These are phyloP conservation scores for Pseudonectria foliicola DNA, from an alignment of 2,329 filamentous ascomycete species.

Conservation along the genomic window DNA sequence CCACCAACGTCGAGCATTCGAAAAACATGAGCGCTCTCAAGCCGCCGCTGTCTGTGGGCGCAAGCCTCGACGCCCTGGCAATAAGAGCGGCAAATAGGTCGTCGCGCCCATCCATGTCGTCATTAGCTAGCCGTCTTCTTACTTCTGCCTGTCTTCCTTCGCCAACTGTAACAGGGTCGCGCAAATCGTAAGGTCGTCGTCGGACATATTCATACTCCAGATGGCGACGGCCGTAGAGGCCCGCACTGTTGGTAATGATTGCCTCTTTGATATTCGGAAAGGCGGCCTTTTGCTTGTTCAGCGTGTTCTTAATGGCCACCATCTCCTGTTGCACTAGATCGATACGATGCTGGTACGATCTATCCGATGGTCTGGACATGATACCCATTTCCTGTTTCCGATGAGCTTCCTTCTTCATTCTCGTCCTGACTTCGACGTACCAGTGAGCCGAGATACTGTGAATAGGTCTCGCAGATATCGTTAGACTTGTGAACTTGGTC, in stretches of 20 bases:
- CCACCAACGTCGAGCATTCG: conserved; percentile 32
- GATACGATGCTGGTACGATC: conserved; percentile 34
- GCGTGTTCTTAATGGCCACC: conserved; percentile 28
- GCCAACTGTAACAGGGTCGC: too few relatives aligned
- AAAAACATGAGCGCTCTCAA: conserved; percentile 31
- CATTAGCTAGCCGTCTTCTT: conserved; percentile 5
- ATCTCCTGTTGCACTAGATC: conserved; percentile 36
- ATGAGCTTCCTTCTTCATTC: conserved; percentile 8
- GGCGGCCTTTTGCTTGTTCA: conserved; percentile 26
- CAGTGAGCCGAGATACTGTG: conserved; percentile 33
- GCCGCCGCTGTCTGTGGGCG: conserved; percentile 30
- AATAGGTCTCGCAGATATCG: conserved; percentile 36
- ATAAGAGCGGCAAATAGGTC: conserved; percentile 20
- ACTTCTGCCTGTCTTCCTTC: too few relatives aligned
- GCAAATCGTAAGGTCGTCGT: too few relatives aligned
- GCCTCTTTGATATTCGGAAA: conserved; percentile 20
- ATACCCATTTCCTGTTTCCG: conserved; percentile 32
- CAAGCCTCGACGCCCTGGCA: conserved; percentile 25
- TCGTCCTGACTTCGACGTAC: conserved; percentile 19
- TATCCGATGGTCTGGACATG: conserved; percentile 31
- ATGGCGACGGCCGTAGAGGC: too few relatives aligned
- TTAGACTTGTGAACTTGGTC: conserved; percentile 31
- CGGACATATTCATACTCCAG: too few relatives aligned
- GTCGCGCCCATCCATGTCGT: conserved; percentile 16
- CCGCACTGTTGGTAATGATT: conserved; percentile 8